phyloP scores from a whole-genome alignment of 139 green algal genomes.

The Axilococcus clingmanii region DNA sequence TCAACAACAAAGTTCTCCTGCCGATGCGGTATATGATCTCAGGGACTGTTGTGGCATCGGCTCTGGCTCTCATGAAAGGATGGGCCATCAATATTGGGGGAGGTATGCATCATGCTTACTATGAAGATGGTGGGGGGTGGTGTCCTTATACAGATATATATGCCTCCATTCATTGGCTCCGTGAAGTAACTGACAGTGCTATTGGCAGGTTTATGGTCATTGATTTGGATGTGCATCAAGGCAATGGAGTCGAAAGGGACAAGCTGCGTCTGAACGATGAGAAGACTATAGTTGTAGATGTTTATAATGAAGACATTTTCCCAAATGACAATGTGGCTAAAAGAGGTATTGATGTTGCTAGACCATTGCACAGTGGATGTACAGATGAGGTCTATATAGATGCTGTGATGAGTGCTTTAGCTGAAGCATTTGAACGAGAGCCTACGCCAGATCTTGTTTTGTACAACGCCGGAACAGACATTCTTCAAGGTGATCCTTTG shows the following conservation, averaged over 20 bases:
- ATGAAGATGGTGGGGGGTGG: slow-evolving; percentile 28
- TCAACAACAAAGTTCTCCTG: slow-evolving; percentile 35
- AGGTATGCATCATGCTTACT: slow-evolving; percentile 67
- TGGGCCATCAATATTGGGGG: slow-evolving; percentile 74
- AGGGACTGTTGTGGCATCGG: slow-evolving; percentile 59
- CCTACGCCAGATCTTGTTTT: slow-evolving; percentile 49
- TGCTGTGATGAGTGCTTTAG: slow-evolving; percentile 22
- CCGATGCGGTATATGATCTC: slow-evolving; percentile 44
- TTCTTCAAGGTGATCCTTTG: slow-evolving; percentile 64
- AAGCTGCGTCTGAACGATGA: slow-evolving; percentile 53
- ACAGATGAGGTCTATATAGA: slow-evolving; percentile 26
- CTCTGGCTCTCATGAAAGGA: slow-evolving; percentile 53
- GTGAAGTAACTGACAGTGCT: slow-evolving; percentile 9
- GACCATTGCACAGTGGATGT: slow-evolving; percentile 14
- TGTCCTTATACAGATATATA: slow-evolving; percentile 62
- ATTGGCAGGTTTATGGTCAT: slow-evolving; percentile 46
- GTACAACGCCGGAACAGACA: slow-evolving; percentile 75
- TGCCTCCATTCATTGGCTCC: slow-evolving; percentile 39
- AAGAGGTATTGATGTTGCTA: slow-evolving; percentile 29
- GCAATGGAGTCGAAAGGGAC: slow-evolving; percentile 45
- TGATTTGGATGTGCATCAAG: slow-evolving; percentile 73
- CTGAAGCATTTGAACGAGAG: slow-evolving; percentile 12
- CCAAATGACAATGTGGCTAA: slow-evolving; percentile 21
- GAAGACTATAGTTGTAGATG: slow-evolving; percentile 42
- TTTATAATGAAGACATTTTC: slow-evolving; percentile 42